phyloP scores from a whole-genome alignment of 257 asterid species.

The Salvia rosmarinus region DNA sequence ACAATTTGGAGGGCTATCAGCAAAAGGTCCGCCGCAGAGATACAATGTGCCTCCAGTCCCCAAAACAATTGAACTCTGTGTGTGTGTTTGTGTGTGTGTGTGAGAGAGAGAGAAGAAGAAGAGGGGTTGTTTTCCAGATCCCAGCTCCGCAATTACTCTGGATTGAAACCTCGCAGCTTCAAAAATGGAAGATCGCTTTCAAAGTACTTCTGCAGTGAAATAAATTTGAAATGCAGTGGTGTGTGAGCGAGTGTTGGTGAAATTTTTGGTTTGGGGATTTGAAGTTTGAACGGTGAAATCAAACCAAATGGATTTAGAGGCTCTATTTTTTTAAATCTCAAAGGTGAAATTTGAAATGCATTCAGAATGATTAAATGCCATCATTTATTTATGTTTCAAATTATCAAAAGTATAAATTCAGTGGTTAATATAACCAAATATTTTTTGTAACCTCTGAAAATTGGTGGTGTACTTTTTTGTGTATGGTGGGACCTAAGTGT shows the following conservation, averaged over 20 bases:
- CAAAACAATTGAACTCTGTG: conserved; percentile 17
- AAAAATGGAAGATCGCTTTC: conserved; percentile 43
- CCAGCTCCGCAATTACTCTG: conserved; percentile 40
- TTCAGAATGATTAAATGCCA: background rate
- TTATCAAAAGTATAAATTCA: background rate
- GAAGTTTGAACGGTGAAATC: conserved; percentile 39
- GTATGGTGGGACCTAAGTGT: background rate
- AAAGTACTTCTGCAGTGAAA: conserved; percentile 27
- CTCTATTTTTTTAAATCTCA: conserved; percentile 3
- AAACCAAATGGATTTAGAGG: conserved; percentile 26
- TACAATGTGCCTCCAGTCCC: conserved; percentile 42
- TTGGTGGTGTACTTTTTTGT: too few relatives aligned
- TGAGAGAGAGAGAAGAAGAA: conserved; percentile 32
- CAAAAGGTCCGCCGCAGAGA: conserved; percentile 26
- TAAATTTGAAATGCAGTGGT: conserved; percentile 39
- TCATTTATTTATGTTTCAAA: conserved; percentile 16
- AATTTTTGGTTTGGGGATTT: conserved; percentile 42
- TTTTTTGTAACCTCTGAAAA: too few relatives aligned
- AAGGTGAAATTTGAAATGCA: background rate
- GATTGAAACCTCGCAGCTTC: conserved; percentile 41
- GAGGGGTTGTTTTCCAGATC: conserved; percentile 47
- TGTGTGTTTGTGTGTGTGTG: background rate
- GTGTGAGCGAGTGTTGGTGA: conserved; percentile 35
- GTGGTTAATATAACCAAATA: too few relatives aligned
- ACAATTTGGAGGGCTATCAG: conserved; percentile 10